Conservation (phyloP, 805 yeast genomes). For the Hanseniaspora meyeri region DNA sequence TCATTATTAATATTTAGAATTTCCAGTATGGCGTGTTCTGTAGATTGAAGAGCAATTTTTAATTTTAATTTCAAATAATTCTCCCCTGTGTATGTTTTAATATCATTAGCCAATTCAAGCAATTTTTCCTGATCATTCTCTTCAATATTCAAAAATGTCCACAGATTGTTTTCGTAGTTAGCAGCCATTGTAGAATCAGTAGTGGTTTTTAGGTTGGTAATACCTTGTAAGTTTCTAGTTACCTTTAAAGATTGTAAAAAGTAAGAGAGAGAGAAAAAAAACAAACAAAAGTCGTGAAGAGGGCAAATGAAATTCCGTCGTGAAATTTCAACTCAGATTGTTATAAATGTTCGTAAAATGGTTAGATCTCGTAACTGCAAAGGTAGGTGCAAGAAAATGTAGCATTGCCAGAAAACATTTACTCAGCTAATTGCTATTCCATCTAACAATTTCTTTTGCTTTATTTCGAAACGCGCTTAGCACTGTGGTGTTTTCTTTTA, state of each 20-base stretch:
- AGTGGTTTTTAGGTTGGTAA: not conserved
- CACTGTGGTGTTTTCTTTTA: not conserved
- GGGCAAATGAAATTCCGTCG: not conserved
- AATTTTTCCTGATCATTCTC: not conserved
- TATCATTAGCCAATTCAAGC: not conserved
- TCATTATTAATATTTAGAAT: not conserved
- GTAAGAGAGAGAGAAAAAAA: not conserved
- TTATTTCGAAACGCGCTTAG: not conserved
- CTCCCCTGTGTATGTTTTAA: not conserved
- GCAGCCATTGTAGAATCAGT: not conserved
- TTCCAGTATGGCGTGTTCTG: not conserved
- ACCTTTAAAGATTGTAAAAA: not conserved
- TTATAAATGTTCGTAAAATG: too few species aligned
- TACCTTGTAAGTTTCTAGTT: too few species aligned
- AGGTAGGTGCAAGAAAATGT: too few species aligned
- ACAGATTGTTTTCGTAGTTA: constrained; percentile 1
- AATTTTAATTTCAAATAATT: constrained; percentile 4
- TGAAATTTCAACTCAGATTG: not conserved
- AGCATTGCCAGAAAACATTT: too few species aligned
- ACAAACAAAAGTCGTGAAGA: not conserved
- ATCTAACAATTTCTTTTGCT: too few species aligned
- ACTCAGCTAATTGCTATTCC: too few species aligned
- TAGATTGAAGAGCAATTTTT: not conserved
- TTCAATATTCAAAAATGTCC: constrained; percentile 6
- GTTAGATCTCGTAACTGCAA: too few species aligned